Conservation (phyloP, 495 filamentous ascomycete genomes). For the Patellaria atrata region DNA sequence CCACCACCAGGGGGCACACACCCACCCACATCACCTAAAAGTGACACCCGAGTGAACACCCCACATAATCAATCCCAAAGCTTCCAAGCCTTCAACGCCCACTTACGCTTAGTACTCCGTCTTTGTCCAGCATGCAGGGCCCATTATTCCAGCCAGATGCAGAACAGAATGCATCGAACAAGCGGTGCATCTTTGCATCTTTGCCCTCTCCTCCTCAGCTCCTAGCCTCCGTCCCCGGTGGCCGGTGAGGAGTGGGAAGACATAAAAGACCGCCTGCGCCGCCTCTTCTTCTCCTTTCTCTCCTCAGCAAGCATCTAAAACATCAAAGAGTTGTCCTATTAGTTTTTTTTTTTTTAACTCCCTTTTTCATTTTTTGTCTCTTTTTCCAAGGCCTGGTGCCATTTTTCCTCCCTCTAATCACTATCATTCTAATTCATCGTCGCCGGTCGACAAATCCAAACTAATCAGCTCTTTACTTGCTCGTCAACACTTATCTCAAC, state of each 20-base stretch:
- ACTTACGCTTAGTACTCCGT: too few species aligned
- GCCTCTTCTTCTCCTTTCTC: conserved; percentile 15
- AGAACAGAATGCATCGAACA: too few species aligned
- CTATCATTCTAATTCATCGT: conserved; percentile 19
- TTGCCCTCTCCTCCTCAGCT: too few species aligned
- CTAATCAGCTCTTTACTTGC: conserved; percentile 31
- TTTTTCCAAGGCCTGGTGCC: conserved; percentile 20
- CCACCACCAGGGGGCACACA: too few species aligned
- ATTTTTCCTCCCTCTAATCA: conserved; percentile 5
- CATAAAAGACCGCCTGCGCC: conserved; percentile 15
- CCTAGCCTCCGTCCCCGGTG: too few species aligned
- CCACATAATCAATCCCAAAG: too few species aligned
- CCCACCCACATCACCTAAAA: too few species aligned
- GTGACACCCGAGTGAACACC: too few species aligned
- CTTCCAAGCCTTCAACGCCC: too few species aligned
- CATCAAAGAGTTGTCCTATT: conserved; percentile 24
- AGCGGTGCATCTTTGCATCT: too few species aligned
- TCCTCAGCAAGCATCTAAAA: conserved; percentile 32
- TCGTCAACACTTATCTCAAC: conserved; percentile 10
- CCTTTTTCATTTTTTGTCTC: conserved; percentile 19
- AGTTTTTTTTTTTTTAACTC: conserved; percentile 21
- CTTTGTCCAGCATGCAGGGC: too few species aligned
- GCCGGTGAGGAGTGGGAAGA: conserved; percentile 1
- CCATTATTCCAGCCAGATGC: too few species aligned
- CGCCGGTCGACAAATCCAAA: conserved; percentile 25